Base-by-base conservation (phyloP, 2,329 filamentous ascomycete genomes). In the Colletotrichum somersetense region DNA sequence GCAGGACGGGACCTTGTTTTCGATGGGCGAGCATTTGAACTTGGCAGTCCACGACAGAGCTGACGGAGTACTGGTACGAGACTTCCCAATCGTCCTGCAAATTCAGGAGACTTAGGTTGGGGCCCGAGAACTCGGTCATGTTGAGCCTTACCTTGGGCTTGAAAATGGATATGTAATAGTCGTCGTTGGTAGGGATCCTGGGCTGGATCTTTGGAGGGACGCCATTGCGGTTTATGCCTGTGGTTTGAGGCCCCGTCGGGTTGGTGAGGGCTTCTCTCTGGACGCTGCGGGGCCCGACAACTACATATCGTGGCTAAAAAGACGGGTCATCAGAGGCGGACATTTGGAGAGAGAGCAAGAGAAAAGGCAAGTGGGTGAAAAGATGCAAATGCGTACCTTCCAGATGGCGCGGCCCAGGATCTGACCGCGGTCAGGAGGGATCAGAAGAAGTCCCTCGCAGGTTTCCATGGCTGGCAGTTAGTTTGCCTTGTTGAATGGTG, bases 1-100 rank as follows among this genome's bases (percentile, higher is more conserved):
- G 89, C 10, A 89, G 80, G 5, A 87, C 83, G 14, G 88, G 86
- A 0, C 87, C 87, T 76, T 91, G 89, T 76, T 92, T 92, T 62
- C 89, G 87, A 76, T 91, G 87, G 53, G 89, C 84, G 20, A 91
- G 75, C 78, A 86, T 85, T 77, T 91, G 88, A 42, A 91, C 84
- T 74, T 89, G 85, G 75, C 88, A 91, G 67, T 89, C 87, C 66
- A 84, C 84, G 65, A 91, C 84, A 57, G 83, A 85, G 72, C 80
- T 83, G 64, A 89, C 80, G 55, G 86, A 83, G 80, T 88, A 86
- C 79, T 89, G 87, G 61, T 88, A 85, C 35, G 85, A 80, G 26
- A 86, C 85, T 56, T 90, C 89, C 72, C 76, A 78, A 73, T 91
- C 89, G 55, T 88, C 86, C 84, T 88, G 74, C 72, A 52, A 35